These are phyloP conservation scores for Boletus tylopilopsis DNA, from an alignment of 768 basidiomycete species.

Conservation along the genomic window DNA sequence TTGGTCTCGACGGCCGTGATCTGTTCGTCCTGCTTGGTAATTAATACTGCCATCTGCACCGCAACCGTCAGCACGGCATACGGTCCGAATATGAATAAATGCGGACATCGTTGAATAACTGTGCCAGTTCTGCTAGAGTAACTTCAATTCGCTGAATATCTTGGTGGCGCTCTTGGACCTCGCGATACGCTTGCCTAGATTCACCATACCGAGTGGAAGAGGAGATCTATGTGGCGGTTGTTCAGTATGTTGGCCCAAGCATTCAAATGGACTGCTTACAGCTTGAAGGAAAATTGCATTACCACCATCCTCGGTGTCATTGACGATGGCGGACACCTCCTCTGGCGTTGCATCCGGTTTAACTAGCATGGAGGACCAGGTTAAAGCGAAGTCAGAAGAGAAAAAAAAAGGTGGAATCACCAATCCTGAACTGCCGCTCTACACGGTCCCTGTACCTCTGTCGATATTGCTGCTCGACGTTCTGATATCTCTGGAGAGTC, in stretches of 20 bases:
- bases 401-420: slow-evolving; percentile 31
- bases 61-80: background rate
- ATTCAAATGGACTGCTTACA: slow-evolving; percentile 30
- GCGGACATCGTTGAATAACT: slow-evolving; percentile 79
- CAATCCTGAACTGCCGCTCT: slow-evolving; percentile 76
- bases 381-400: background rate
- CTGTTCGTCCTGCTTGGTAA: slow-evolving; percentile 77
- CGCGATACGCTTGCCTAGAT: slow-evolving; percentile 74
- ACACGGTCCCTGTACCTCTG: slow-evolving; percentile 61
- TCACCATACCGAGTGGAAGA: slow-evolving; percentile 81
- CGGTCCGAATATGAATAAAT: background rate
- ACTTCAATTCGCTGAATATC: slow-evolving; percentile 83
- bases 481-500: slow-evolving; percentile 73
- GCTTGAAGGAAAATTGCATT: slow-evolving; percentile 80
- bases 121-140: slow-evolving; percentile 85
- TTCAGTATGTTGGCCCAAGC: background rate
- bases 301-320: slow-evolving; percentile 53
- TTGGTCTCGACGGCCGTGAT: slow-evolving; percentile 61
- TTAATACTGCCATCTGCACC: slow-evolving; percentile 68
- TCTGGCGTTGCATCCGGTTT: slow-evolving; percentile 85
- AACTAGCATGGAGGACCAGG: slow-evolving; percentile 40
- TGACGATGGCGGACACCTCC: slow-evolving; percentile 67
- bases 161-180: slow-evolving; percentile 86
- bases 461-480: slow-evolving; percentile 68
- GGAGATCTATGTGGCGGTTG: slow-evolving; percentile 47